Conservation (phyloP, 108 stramenopile species). For the Cyclotella kingstonii region DNA sequence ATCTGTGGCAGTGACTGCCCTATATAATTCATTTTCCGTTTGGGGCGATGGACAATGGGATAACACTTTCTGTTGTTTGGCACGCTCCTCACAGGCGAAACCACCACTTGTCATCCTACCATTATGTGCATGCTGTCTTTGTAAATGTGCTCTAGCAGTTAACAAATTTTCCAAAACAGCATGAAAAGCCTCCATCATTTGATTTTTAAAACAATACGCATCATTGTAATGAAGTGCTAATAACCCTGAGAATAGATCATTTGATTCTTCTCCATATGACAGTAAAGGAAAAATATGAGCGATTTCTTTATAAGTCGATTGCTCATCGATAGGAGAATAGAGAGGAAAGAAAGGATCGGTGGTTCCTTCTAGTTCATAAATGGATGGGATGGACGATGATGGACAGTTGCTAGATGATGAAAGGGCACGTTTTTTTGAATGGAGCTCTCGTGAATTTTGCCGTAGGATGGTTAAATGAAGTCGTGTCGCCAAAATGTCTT, state of each 20-base stretch:
- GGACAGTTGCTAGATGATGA: conserved; percentile 10
- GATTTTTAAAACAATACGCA: neutral
- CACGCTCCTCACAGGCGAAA: neutral
- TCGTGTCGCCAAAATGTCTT: conserved; percentile 20
- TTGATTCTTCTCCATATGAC: conserved; percentile 39
- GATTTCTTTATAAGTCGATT: conserved; percentile 24
- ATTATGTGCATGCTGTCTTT: neutral
- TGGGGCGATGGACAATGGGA: too few species aligned
- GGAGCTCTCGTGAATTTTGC: too few species aligned
- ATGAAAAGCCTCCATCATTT: neutral
- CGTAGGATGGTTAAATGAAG: neutral
- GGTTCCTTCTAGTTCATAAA: neutral
- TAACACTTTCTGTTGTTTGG: too few species aligned
- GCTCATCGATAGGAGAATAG: conserved; percentile 5
- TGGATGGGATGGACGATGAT: neutral
- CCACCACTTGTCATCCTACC: neutral
- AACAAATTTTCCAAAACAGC: conserved; percentile 5
- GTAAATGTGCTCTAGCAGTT: neutral
- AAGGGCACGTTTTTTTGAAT: too few species aligned
- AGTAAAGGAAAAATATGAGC: conserved; percentile 19
- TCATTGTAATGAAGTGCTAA: neutral
- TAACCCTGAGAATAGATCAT: conserved; percentile 10
- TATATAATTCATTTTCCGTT: neutral
- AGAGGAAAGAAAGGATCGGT: neutral
- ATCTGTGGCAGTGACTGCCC: neutral